Conservation (phyloP, 1,139 yeast species). For the Kluyveromyces sp. region DNA sequence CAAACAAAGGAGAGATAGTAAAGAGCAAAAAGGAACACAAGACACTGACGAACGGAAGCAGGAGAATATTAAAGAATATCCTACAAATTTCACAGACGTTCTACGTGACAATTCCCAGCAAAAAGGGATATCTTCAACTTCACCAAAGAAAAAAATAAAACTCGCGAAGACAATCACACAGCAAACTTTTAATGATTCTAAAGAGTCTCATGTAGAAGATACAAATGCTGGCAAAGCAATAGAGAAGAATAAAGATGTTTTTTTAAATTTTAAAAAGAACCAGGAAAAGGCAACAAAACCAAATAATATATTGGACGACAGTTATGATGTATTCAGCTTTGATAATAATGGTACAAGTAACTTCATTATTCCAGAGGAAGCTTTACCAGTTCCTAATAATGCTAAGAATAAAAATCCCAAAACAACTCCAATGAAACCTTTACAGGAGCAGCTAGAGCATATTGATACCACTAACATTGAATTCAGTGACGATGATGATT, state of each 20-base stretch:
- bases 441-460: constrained; percentile 15
- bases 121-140: not conserved
- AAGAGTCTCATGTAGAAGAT: not conserved
- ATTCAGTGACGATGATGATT: constrained; percentile 9
- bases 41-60: no score
- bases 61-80: no score
- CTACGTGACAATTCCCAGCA: not conserved
- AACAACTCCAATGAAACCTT: constrained; percentile 2
- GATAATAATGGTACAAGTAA: constrained; percentile 25
- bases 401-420: not conserved
- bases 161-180: not conserved
- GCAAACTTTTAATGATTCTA: not conserved
- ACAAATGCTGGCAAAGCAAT: not conserved
- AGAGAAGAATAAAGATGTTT: constrained; percentile 9
- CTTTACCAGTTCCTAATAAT: constrained; percentile 3
- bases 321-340: constrained; percentile 26
- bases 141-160: constrained; percentile 3
- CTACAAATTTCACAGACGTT: not conserved
- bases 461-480: constrained; percentile 10
- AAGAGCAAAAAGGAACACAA: no score
- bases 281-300: constrained; percentile 11
- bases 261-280: constrained; percentile 9
- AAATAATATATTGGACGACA: constrained; percentile 25
- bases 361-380: constrained; percentile 23
- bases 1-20: no score